Base-by-base conservation (phyloP, 176 grass and related monocot genomes). In the Zea mays region DNA sequence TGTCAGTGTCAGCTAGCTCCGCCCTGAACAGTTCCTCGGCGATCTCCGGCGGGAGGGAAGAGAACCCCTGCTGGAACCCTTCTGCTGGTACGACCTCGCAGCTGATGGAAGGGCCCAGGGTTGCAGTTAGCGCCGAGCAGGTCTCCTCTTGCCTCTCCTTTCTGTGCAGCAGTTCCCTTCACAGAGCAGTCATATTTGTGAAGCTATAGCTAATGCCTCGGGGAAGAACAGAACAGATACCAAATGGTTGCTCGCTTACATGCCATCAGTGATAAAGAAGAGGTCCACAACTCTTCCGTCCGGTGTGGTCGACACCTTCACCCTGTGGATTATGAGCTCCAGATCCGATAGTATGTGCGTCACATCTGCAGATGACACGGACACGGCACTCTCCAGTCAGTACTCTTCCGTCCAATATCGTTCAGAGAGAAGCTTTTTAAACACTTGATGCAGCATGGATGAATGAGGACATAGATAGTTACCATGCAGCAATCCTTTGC, bases 261-360 rank as follows among this genome's bases (percentile, higher is more conserved):
- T 90, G 81, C 88, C 88, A 4, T 99, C 96, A 0, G 96, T 99
- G 64, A 99, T 89, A 38, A 95, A 99, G 85, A 99, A 93, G 75
- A 96, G 92, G 72, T 95, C 85, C 6, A 99, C 61, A 34, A 89
- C 92, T 78, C 84, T 82, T 37, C 81, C 88, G 35, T 99, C 96
- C 0, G 96, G 96, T 0, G 92, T 93, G 9, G 92, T 99, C 10
- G 88, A 99, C 34, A 99, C 92, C 82, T 99, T 99, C 20, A 99
- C 85, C 77, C 92, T 92, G 38, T 99, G 88, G 67, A 99, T 95
- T 79, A 99, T 58, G 62, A 99, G 88, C 62, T 95, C 96, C 5
- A 99, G 73, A 13, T 89, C 90, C 10, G 82, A 93, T 42, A 99
- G 78, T 63, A 95, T 83, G 39, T 82, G 67, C 0, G 96, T 99